Conservation (phyloP, 495 filamentous ascomycete species). For the Xylaria flabelliformis region DNA sequence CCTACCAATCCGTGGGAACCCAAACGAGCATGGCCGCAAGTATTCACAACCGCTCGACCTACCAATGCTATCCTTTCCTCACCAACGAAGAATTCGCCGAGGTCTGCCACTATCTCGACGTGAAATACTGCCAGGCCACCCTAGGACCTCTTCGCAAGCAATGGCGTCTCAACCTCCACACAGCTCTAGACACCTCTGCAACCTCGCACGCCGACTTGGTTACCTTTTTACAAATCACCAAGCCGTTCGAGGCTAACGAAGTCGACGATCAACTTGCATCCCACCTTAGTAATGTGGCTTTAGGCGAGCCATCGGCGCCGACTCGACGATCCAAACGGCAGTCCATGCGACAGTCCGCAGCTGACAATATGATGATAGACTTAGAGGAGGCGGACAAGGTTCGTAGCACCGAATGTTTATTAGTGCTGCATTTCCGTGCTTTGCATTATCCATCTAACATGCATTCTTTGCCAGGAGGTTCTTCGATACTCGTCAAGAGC, state of each 20-base stretch:
- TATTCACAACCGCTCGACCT: conserved; percentile 30
- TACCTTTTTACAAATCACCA: conserved; percentile 57
- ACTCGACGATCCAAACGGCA: conserved; percentile 17
- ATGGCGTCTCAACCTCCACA: conserved; percentile 49
- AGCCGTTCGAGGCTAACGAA: conserved; percentile 48
- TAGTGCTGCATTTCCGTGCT: conserved; percentile 34
- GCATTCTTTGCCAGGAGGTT: conserved; percentile 36
- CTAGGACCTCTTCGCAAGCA: conserved; percentile 53
- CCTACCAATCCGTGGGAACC: neutral
- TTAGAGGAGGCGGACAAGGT: conserved; percentile 58
- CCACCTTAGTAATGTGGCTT: conserved; percentile 47
- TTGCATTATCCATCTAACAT: conserved; percentile 45
- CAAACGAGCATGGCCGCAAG: conserved; percentile 8
- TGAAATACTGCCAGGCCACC: conserved; percentile 59
- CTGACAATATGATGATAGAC: conserved; percentile 46
- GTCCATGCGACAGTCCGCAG: conserved; percentile 11
- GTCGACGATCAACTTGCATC: conserved; percentile 51
- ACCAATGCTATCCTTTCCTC: conserved; percentile 62
- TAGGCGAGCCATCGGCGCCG: conserved; percentile 24
- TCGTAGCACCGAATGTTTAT: conserved; percentile 14
- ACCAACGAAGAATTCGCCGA: conserved; percentile 63
- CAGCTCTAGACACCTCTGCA: conserved; percentile 43
- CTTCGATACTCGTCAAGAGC: conserved; percentile 36
- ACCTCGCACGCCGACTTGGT: conserved; percentile 40
- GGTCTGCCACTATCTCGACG: conserved; percentile 64